phyloP scores from a whole-genome alignment of 306 rosid species.

The Mucuna pruriens region DNA sequence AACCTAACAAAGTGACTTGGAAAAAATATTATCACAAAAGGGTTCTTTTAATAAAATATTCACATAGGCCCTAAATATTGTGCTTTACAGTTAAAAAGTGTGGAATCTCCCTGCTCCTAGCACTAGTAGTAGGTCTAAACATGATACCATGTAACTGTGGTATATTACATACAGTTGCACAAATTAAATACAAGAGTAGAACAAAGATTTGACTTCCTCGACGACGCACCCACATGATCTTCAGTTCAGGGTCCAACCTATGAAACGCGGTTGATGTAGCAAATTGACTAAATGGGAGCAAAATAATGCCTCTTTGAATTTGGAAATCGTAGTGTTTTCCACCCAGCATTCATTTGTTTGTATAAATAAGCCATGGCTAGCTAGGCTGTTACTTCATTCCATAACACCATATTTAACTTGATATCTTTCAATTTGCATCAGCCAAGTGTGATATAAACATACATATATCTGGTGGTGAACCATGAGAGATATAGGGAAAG shows the following conservation, averaged over 20 bases:
- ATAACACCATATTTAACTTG: no score
- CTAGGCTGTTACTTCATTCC: background rate
- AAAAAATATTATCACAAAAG: background rate
- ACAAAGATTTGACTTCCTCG: background rate
- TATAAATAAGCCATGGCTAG: background rate
- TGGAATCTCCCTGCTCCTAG: background rate
- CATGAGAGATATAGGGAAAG: slow-evolving; percentile 27
- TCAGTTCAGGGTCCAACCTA: background rate
- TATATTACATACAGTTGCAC: background rate
- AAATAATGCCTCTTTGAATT: slow-evolving; percentile 13
- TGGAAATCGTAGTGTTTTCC: background rate
- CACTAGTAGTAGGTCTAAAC: background rate
- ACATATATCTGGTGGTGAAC: background rate
- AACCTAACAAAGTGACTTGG: no score
- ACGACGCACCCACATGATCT: no score
- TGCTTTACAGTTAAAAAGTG: background rate
- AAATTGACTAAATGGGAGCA: background rate
- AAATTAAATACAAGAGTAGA: background rate
- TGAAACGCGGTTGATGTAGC: background rate
- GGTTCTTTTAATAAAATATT: background rate
- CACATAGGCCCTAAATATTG: background rate
- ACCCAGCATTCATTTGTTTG: background rate
- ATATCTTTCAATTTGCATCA: background rate
- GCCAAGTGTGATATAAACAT: background rate
- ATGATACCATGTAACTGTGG: background rate